Base-by-base conservation (phyloP, 306 rosid species). In the Cucurbita ficifolia region DNA sequence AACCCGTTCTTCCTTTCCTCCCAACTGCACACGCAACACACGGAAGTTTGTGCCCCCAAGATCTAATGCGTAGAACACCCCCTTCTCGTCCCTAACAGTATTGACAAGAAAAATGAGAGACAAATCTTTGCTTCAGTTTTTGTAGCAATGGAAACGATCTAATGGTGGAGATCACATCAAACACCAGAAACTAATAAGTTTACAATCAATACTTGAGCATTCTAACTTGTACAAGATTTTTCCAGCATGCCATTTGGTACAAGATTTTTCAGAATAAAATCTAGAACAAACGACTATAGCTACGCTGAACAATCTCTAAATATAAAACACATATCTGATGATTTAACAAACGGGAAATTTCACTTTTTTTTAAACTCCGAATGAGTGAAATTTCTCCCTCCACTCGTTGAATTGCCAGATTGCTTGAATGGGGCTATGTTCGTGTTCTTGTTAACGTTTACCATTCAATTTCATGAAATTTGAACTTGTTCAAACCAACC, bases 21-120 rank as follows among this genome's bases (percentile, higher is more conserved):
- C 97, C 82, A 95, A 80, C n/a, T 83, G 91, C 50, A 91, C 89
- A 10, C 99, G 97, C 75, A 95, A 50, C 68, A 89, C 86, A 13
- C 99, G 97, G 51, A 95, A 95, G 81, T 95, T 95, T 52, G 99
- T 95, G 68, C 99, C 99, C 53, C 99, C 99, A 72, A 95, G 99
- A 75, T 95, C 99, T 74, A 95, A 77, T 50, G 99, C 99, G 84
- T 95, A 95, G 77, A 83, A 95, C 46, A 88, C 57, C 54, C 99
- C 99, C 60, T 85, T 81, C 87, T 95, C 99, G 62, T 95, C 87
- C 86, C 99, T 95, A 69, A 17, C 61, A 80, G 74, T n/a, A 3
- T 71, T 9, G 18, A 71, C 39, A 60, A 61, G 54, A 5, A 75
- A 80, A 76, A 48, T 74, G 19, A 73, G 70, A 62, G 6, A 38